Base-by-base conservation (phyloP, 73 alveolate species). In the Paramecium caudatum region DNA sequence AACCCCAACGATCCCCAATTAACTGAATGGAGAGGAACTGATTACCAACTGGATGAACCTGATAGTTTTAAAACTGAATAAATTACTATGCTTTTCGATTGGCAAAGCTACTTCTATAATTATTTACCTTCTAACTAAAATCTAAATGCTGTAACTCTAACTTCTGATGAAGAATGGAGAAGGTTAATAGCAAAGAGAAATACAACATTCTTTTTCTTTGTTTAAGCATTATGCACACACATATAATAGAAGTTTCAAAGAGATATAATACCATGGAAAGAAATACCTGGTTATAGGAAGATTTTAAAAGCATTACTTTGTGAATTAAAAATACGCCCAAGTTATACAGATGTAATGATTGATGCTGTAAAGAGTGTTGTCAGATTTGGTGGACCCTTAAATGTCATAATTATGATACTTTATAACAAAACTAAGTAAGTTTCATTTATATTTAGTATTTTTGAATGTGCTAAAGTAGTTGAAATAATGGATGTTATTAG, bases 11-110 rank as follows among this genome's bases (percentile, higher is more conserved):
- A 74, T 74, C 88, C 88, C 19, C 34, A 30, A 19, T 45, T 74
- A 41, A 21, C 43, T 3, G 88, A 74, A 74, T 74, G 88, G 88
- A 45, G 88, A 36, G 88, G 88, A 3, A 74, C 69, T 17, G 62
- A 37, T 39, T 74, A 74, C 32, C 15, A 23, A 43, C 32, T 74
- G 19, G 88, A 74, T 41, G 88, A 45, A 1, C 43, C 43, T n/a
- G 47, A 41, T 17, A 21, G 43, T 41, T 74, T 39, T 6, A 23
- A 27, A 43, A 45, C 43, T 19, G 88, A 74, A 12, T 8, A 74
- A 17, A 25, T 74, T 4, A 45, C 45, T 0, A 47, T 19, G 1
- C 32, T 74, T 2, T 74, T 74, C 43, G 88, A 74, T 74, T 74
- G 88, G 88, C 32, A 74, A 21, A 74, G 68, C 43, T 74, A 74